phyloP scores from a whole-genome alignment of 2,329 filamentous ascomycete genomes.

The Aspergillus candidus region DNA sequence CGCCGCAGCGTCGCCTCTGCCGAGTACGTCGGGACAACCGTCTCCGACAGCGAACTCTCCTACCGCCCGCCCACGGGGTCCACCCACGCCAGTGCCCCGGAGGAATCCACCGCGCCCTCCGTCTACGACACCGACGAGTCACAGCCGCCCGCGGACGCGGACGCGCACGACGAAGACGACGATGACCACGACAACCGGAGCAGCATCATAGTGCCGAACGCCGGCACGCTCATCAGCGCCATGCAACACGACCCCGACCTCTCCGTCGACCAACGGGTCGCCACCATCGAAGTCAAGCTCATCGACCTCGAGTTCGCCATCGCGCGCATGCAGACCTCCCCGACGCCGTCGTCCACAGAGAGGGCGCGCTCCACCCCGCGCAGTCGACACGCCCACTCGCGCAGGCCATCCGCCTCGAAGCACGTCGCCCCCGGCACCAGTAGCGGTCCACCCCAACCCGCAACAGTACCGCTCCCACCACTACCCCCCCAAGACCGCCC shows the following conservation, averaged over 20 bases:
- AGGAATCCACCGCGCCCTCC: conserved; percentile 17
- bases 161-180: conserved; percentile 9
- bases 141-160: not conserved
- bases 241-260: conserved; percentile 37
- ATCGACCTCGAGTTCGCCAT: conserved; percentile 48
- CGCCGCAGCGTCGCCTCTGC: conserved; percentile 35
- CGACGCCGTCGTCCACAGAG: conserved; percentile 9
- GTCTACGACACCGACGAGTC: conserved; percentile 5
- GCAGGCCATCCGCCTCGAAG: too few species aligned
- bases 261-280: conserved; percentile 42
- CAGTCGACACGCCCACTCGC: conserved; percentile 5
- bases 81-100: conserved; percentile 23
- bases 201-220: conserved; percentile 26
- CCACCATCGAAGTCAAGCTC: conserved; percentile 46
- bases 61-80: conserved; percentile 23
- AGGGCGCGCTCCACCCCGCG: not conserved
- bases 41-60: conserved; percentile 24
- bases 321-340: conserved; percentile 40
- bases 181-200: conserved; percentile 11
- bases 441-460: conserved; percentile 12
- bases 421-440: conserved; percentile 9
- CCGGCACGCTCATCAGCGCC: conserved; percentile 33
- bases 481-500: conserved; percentile 19
- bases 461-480: conserved; percentile 3
- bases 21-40: conserved; percentile 29